Evolutionary conservation across 306 rosid species (phyloP).

Genomic region (Calophaca sinica): DNA sequence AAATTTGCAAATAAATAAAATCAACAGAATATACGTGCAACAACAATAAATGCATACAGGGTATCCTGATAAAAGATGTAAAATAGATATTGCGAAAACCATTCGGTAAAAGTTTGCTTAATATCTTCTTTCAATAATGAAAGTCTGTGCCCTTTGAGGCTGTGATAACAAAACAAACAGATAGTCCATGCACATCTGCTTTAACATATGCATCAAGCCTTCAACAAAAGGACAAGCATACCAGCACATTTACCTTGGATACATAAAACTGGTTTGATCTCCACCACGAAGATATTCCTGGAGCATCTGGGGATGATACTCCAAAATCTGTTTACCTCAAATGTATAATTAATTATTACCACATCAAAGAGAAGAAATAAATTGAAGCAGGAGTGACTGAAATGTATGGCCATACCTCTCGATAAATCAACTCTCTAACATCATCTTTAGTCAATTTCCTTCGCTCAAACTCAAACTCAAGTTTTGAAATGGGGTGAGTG

Average conservation of each 20-base stretch:
- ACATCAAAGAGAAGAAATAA: slow-evolving; percentile 6
- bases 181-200: slow-evolving; percentile 19
- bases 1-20: slow-evolving; percentile 1
- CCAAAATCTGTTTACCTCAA: slow-evolving; percentile 78
- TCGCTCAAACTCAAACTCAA: slow-evolving; percentile 96
- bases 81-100: slow-evolving; percentile 11
- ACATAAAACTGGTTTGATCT: slow-evolving; percentile 97
- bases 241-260: slow-evolving; percentile 76
- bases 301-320: slow-evolving; percentile 99
- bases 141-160: slow-evolving; percentile 27
- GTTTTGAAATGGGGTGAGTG: slow-evolving; percentile 94
- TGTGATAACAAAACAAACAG: slow-evolving; percentile 1
- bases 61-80: slow-evolving; percentile 9
- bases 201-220: slow-evolving; percentile 21
- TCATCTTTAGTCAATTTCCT: slow-evolving; percentile 92
- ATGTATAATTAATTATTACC: slow-evolving; percentile 38
- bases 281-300: slow-evolving; percentile 93
- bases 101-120: slow-evolving; percentile 12
- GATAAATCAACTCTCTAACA: slow-evolving; percentile 93
- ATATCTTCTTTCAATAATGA: slow-evolving; percentile 4
- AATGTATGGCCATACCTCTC: slow-evolving; percentile 67
- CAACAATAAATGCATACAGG: slow-evolving; percentile 22
- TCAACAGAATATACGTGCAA: slow-evolving; percentile 6
- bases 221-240: slow-evolving; percentile 38
- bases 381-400: slow-evolving; percentile 42